Conservation (phyloP, 2,329 filamentous ascomycete genomes). For the Thielaviopsis musarum region DNA sequence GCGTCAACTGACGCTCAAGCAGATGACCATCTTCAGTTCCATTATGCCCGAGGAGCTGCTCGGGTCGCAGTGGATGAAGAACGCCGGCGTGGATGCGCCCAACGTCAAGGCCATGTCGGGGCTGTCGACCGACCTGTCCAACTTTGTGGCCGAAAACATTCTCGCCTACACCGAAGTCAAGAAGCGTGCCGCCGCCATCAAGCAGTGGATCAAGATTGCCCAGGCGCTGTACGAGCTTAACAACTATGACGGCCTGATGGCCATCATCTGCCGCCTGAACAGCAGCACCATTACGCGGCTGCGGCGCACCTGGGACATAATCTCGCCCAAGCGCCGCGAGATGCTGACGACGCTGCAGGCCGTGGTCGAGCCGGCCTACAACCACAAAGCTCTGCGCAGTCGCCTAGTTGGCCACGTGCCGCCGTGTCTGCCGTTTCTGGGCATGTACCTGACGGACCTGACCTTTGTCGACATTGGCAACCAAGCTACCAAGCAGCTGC, state of each 20-base stretch:
- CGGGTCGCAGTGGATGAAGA: slow-evolving; percentile 87
- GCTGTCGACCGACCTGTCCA: slow-evolving; percentile 80
- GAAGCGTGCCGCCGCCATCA: slow-evolving; percentile 77
- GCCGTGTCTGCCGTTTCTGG: slow-evolving; percentile 86
- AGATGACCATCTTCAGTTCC: slow-evolving; percentile 78
- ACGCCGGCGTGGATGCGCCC: slow-evolving; percentile 56
- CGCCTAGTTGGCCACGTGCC: slow-evolving; percentile 74
- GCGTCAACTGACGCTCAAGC: slow-evolving; percentile 80
- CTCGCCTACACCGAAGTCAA: slow-evolving; percentile 78
- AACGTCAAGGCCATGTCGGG: slow-evolving; percentile 92
- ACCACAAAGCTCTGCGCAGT: slow-evolving; percentile 73
- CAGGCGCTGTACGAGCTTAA: slow-evolving; percentile 72
- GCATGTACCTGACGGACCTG: slow-evolving; percentile 89
- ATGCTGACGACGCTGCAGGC: slow-evolving; percentile 61
- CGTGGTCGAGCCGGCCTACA: slow-evolving; percentile 80
- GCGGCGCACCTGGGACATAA: slow-evolving; percentile 78
- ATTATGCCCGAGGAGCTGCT: slow-evolving; percentile 87
- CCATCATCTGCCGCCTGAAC: slow-evolving; percentile 87
- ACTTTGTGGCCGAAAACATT: slow-evolving; percentile 85
- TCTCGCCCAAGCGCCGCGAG: slow-evolving; percentile 69
- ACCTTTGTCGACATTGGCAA: slow-evolving; percentile 95
- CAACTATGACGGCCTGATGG: slow-evolving; percentile 95
- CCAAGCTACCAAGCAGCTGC: slow-evolving; percentile 63
- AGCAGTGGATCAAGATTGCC: slow-evolving; percentile 96
- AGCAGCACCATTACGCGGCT: slow-evolving; percentile 80